phyloP scores from a whole-genome alignment of 2,329 filamentous ascomycete species.

The Alternaria alternata region DNA sequence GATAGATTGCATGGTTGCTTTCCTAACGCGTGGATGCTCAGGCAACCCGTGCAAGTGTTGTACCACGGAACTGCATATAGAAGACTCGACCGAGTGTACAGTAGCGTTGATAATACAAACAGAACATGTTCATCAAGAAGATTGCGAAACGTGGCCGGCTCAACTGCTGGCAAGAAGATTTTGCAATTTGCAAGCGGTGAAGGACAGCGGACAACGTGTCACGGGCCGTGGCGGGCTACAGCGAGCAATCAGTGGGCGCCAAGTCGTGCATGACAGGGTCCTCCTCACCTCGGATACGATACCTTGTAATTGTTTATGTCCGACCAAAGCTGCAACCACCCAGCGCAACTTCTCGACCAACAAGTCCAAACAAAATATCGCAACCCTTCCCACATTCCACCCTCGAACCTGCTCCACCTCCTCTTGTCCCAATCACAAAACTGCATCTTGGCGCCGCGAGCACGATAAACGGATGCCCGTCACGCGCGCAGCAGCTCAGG shows the following conservation, averaged over 20 bases:
- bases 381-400: neutral
- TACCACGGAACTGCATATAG: conserved; percentile 4
- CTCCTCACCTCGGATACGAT: conserved; percentile 12
- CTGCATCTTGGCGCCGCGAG: neutral
- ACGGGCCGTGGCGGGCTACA: conserved; percentile 5
- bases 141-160: neutral
- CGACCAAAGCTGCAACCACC: neutral
- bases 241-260: conserved; percentile 20
- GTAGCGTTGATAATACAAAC: neutral
- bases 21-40: neutral
- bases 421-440: neutral
- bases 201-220: conserved; percentile 11
- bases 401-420: neutral
- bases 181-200: conserved; percentile 8
- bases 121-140: conserved; percentile 2
- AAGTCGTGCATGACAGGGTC: conserved; percentile 27
- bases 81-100: conserved; percentile 4
- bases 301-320: conserved; percentile 1
- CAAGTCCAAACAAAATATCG: conserved; percentile 16
- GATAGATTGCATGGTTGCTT: conserved; percentile 11
- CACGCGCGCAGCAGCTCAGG: conserved; percentile 15
- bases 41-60: neutral
- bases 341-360: conserved; percentile 5
- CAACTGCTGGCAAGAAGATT: neutral
- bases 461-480: conserved; percentile 9